Evolutionary conservation across 441 rosid genomes (phyloP).

Genomic region (Macaranga tanarius): DNA sequence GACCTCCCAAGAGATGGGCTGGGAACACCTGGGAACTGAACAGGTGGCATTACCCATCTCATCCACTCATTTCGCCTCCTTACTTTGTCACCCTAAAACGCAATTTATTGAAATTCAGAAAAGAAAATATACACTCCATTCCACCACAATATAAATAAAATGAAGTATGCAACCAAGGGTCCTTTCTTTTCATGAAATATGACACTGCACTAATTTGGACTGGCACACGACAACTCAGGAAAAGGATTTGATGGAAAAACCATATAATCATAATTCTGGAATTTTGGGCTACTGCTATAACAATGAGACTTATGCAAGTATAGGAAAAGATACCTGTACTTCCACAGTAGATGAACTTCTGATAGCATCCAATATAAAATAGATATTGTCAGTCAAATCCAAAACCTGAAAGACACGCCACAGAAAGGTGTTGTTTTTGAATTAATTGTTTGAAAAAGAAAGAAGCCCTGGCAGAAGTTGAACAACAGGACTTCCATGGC

Average conservation of each 20-base stretch:
- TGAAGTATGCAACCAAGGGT: not conserved
- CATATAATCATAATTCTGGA: slow-evolving; percentile 2
- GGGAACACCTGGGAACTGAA: slow-evolving; percentile 30
- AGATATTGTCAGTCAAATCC: slow-evolving; percentile 57
- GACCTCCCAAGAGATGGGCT: slow-evolving; percentile 30
- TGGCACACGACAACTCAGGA: not conserved
- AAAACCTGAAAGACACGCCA: slow-evolving; percentile 49
- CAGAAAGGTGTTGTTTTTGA: not conserved
- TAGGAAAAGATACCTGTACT: slow-evolving; percentile 63
- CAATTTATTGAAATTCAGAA: slow-evolving; percentile 3
- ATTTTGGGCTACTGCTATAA: not conserved
- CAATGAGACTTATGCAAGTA: not conserved
- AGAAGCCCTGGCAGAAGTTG: not conserved
- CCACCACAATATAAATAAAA: not conserved
- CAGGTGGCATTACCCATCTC: slow-evolving; percentile 56
- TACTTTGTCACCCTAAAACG: slow-evolving; percentile 61
- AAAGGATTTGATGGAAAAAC: not conserved
- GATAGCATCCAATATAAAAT: slow-evolving; percentile 63
- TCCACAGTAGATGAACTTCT: slow-evolving; percentile 52
- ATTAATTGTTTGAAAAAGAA: not conserved
- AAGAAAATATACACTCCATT: not conserved
- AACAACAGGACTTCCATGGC: slow-evolving; percentile 1
- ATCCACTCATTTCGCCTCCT: slow-evolving; percentile 66
- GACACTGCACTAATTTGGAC: not conserved
- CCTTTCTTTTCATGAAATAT: not conserved